phyloP scores from a whole-genome alignment of 106 monocot species.

The Alisma plantagoaquatica region DNA sequence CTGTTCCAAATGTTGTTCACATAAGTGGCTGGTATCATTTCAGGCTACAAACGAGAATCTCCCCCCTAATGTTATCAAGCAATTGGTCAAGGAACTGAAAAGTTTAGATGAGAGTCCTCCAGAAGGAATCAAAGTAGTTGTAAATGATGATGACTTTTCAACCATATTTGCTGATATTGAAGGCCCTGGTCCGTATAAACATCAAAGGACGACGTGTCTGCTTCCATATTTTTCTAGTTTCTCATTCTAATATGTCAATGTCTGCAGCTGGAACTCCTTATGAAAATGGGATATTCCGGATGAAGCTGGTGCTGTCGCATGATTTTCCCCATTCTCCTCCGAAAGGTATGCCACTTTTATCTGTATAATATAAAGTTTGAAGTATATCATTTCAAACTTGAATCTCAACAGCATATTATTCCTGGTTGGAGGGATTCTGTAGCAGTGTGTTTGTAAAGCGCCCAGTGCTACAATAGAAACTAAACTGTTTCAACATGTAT shows the following conservation, averaged over 20 bases:
- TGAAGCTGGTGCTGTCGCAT: slow-evolving; percentile 74
- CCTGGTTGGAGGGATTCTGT: too few relatives aligned
- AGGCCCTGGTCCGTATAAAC: slow-evolving; percentile 66
- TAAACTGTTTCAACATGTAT: too few relatives aligned
- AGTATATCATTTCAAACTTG: too few relatives aligned
- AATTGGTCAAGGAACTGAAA: slow-evolving; percentile 86
- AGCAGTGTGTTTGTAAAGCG: too few relatives aligned
- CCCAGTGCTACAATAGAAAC: too few relatives aligned
- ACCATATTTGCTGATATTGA: slow-evolving; percentile 95
- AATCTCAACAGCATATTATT: too few relatives aligned
- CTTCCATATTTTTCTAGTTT: not conserved
- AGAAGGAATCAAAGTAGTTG: slow-evolving; percentile 84
- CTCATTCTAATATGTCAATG: too few relatives aligned
- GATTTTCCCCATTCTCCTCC: slow-evolving; percentile 95
- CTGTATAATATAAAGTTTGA: too few relatives aligned
- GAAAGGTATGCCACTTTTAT: slow-evolving; percentile 39
- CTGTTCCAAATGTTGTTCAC: too few relatives aligned
- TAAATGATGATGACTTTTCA: slow-evolving; percentile 92
- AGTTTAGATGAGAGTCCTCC: slow-evolving; percentile 89
- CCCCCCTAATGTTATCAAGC: slow-evolving; percentile 91
- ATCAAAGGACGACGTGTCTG: too few relatives aligned
- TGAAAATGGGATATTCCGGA: slow-evolving; percentile 91
- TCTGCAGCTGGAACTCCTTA: slow-evolving; percentile 97
- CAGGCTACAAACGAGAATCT: slow-evolving; percentile 91
- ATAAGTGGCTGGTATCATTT: too few relatives aligned